phyloP scores from a whole-genome alignment of 495 filamentous ascomycete species.

The Neurospora sp. region DNA sequence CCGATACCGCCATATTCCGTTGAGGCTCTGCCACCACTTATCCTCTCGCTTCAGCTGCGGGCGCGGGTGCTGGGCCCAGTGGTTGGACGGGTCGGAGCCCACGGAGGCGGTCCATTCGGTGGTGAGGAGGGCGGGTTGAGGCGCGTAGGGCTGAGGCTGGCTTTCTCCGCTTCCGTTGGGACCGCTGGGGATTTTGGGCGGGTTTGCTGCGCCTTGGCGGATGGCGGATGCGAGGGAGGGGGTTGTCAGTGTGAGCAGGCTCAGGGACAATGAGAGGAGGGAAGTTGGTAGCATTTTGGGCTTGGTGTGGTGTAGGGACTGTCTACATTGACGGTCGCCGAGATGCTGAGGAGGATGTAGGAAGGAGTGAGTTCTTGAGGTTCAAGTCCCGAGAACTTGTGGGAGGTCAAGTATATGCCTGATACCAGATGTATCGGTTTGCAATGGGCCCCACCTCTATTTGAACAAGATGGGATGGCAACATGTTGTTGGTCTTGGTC shows the following conservation, averaged over 20 bases:
- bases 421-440: not conserved
- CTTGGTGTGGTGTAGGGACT: not conserved
- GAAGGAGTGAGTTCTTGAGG: not conserved
- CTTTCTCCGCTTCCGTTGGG: not conserved
- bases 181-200: not conserved
- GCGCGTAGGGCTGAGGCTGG: not conserved
- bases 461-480: not conserved
- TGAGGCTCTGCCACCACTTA: constrained; percentile 47
- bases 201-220: not conserved
- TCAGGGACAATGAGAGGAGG: not conserved
- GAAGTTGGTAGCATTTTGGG: not conserved
- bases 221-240: not conserved
- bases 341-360: not conserved
- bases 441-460: not conserved
- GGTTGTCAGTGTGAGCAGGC: not conserved
- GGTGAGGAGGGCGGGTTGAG: not conserved
- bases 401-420: not conserved
- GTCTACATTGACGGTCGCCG: not conserved
- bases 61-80: constrained; percentile 60
- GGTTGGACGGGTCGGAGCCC: constrained; percentile 22
- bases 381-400: not conserved
- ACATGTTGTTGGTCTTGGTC: not conserved
- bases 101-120: not conserved
- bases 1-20: constrained; percentile 58
- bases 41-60: constrained; percentile 46